phyloP scores from a whole-genome alignment of 768 basidiomycete genomes.

The Termitomyces sp. region DNA sequence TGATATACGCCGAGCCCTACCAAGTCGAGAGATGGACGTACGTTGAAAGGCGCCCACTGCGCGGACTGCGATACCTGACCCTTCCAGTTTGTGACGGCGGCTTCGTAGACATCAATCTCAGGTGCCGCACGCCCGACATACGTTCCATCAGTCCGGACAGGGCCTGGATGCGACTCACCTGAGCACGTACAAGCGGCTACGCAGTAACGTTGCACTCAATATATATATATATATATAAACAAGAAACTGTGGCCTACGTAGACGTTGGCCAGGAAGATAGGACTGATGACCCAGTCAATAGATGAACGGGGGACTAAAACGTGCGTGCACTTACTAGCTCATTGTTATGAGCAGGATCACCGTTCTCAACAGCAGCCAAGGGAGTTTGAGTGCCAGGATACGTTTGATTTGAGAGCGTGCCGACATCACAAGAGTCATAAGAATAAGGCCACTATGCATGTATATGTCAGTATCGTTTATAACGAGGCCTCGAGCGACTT shows the following conservation, averaged over 20 bases:
- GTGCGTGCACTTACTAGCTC: conserved; percentile 23
- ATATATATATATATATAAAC: background rate
- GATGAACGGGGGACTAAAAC: background rate
- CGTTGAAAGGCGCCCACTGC: conserved; percentile 61
- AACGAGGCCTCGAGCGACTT: conserved; percentile 13
- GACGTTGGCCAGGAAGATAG: conserved; percentile 61
- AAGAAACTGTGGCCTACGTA: conserved; percentile 17
- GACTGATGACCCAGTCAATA: conserved; percentile 28
- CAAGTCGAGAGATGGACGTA: conserved; percentile 28
- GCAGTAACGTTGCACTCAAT: background rate
- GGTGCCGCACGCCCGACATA: conserved; percentile 64
- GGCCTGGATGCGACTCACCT: conserved; percentile 38
- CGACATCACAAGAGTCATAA: conserved; percentile 74
- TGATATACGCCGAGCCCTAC: no score
- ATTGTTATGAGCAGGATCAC: conserved; percentile 37
- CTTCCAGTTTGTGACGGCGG: conserved; percentile 24
- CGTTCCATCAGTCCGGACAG: conserved; percentile 37
- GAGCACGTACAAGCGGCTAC: conserved; percentile 35
- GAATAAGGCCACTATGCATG: conserved; percentile 56
- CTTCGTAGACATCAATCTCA: conserved; percentile 70
- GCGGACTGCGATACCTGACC: conserved; percentile 45
- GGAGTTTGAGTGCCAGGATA: conserved; percentile 50
- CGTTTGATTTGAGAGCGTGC: conserved; percentile 75
- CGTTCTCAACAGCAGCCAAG: conserved; percentile 34
- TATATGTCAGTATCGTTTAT: background rate